A percentile compares a stretch with the other conserved stretches of the same genome.
These are phyloP conservation scores for Clonostachys byssicola DNA, from an alignment of 2,329 filamentous ascomycete genomes.

Conservation along the genomic window DNA sequence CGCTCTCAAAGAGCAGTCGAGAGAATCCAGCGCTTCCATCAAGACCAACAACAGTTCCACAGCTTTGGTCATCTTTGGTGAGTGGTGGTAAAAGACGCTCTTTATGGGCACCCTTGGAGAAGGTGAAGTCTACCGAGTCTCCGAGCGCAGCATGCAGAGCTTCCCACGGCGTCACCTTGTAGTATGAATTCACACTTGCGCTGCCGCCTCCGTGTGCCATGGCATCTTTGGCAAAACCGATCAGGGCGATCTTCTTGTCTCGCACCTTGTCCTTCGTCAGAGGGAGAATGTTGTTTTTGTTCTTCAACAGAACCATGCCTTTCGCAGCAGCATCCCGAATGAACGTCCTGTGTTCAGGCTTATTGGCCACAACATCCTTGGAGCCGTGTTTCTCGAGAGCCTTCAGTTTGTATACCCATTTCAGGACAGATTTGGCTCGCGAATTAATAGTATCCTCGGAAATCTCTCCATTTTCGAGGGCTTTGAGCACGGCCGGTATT, in stretches of 20 bases:
- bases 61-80: slow-evolving; percentile 5
- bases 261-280: slow-evolving; percentile 26
- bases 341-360: slow-evolving; percentile 1
- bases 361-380: neutral
- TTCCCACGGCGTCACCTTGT: slow-evolving; percentile 21
- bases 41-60: slow-evolving; percentile 12
- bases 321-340: slow-evolving; percentile 32
- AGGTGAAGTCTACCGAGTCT: slow-evolving; percentile 11
- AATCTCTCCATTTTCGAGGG: slow-evolving; percentile 12
- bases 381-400: slow-evolving; percentile 11
- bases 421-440: slow-evolving; percentile 19
- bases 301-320: slow-evolving; percentile 61
- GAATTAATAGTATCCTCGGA: slow-evolving; percentile 13
- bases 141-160: slow-evolving; percentile 14
- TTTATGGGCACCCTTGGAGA: neutral
- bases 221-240: slow-evolving; percentile 25
- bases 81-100: slow-evolving; percentile 2
- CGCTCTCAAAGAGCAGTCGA: slow-evolving; percentile 13
- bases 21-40: slow-evolving; percentile 20
- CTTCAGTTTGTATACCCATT: slow-evolving; percentile 18
- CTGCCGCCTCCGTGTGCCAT: slow-evolving; percentile 31
- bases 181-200: slow-evolving; percentile 23
- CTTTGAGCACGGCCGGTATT: slow-evolving; percentile 13
- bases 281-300: slow-evolving; percentile 52
- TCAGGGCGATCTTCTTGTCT: slow-evolving; percentile 22